Percentiles rank a stretch among this genome's conserved stretches.
These are phyloP conservation scores for Phytophthora foliorum DNA, from an alignment of 352 stramenopile genomes.

Conservation along the genomic window DNA sequence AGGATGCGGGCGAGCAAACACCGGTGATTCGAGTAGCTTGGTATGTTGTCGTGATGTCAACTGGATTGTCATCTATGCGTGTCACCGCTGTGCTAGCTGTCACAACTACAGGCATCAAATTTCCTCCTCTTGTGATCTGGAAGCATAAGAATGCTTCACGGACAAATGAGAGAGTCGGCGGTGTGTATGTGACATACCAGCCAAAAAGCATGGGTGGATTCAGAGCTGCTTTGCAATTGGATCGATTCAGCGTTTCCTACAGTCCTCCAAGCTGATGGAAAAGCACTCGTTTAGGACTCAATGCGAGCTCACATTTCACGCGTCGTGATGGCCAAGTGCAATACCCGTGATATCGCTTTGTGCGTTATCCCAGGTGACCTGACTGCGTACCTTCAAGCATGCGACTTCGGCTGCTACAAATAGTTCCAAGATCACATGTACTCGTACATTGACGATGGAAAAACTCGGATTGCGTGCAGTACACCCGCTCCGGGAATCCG, in stretches of 20 bases:
- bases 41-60: background rate
- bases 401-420: background rate
- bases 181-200: background rate
- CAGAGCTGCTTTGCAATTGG: background rate
- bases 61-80: background rate
- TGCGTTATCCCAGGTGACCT: background rate
- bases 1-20: background rate
- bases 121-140: background rate
- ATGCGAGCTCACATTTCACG: background rate
- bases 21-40: background rate
- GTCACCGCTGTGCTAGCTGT: background rate
- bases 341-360: background rate
- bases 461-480: no score
- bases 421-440: constrained; percentile 1
- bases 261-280: background rate
- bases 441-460: background rate
- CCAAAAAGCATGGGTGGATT: background rate
- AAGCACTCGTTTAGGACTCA: background rate
- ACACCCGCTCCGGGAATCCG: no score
- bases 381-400: background rate
- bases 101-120: background rate
- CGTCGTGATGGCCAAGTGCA: background rate
- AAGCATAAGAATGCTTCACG: background rate
- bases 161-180: background rate
- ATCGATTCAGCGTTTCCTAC: background rate